phyloP scores from a whole-genome alignment of 257 asterid genomes.

The Knoxia roxburghii region DNA sequence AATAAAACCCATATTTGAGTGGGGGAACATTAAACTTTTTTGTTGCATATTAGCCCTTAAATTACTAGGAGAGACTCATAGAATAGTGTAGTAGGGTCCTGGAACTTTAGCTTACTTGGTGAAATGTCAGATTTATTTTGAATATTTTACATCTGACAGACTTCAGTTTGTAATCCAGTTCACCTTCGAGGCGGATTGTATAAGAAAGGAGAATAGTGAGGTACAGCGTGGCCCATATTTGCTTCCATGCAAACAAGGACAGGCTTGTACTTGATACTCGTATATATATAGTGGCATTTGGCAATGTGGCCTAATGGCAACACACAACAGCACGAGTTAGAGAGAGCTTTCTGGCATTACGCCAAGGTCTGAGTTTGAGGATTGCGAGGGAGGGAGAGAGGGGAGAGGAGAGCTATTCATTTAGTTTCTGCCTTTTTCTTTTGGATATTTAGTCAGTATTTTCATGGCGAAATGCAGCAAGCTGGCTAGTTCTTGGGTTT shows the following conservation, averaged over 20 bases:
- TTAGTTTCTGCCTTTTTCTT: slow-evolving; percentile 6
- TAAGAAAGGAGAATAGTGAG: too few species aligned
- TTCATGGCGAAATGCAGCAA: slow-evolving; percentile 22
- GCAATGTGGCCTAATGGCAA: neutral
- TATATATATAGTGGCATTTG: neutral
- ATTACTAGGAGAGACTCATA: too few species aligned
- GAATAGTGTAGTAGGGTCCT: too few species aligned
- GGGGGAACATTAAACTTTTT: too few species aligned
- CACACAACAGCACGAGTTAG: slow-evolving; percentile 10
- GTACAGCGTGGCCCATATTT: slow-evolving; percentile 31
- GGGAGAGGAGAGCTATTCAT: neutral
- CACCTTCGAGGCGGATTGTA: too few species aligned
- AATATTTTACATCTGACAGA: too few species aligned
- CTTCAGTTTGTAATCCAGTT: too few species aligned
- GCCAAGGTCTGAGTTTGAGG: slow-evolving; percentile 1
- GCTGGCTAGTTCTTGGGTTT: neutral
- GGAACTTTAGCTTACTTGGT: too few species aligned
- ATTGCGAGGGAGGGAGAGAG: slow-evolving; percentile 9
- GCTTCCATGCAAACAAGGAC: slow-evolving; percentile 68
- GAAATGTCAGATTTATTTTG: too few species aligned
- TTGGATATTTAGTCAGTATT: slow-evolving; percentile 15
- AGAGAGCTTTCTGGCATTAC: neutral
- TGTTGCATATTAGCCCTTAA: too few species aligned
- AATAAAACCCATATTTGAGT: too few species aligned
- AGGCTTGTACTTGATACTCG: slow-evolving; percentile 17